Percentiles rank a stretch among this genome's conserved stretches.
Evolutionary conservation across 331 rosid genomes (phyloP).

Genomic region (Acacia pycnantha): DNA sequence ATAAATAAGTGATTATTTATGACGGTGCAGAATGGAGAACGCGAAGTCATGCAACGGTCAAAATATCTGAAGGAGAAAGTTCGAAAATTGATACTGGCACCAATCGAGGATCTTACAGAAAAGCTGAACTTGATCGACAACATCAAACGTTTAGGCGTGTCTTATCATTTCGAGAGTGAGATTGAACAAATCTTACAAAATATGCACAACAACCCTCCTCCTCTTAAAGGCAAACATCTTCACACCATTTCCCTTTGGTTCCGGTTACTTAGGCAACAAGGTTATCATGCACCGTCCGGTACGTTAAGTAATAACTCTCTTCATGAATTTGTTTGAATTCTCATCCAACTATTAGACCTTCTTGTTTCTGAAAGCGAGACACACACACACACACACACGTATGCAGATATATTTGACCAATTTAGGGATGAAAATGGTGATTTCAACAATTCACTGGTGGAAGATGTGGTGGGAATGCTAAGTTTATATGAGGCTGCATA

Average conservation of each 20-base stretch:
- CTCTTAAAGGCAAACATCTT: neutral
- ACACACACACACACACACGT: no score
- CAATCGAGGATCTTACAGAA: neutral
- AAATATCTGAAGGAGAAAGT: constrained; percentile 3
- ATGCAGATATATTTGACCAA: constrained; percentile 29
- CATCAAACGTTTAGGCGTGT: constrained; percentile 40
- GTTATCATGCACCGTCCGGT: constrained; percentile 35
- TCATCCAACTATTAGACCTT: neutral
- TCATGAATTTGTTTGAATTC: neutral
- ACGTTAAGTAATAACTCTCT: neutral
- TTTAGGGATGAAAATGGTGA: constrained; percentile 34
- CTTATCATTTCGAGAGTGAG: constrained; percentile 39
- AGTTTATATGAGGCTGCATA: constrained; percentile 44
- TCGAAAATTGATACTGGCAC: neutral
- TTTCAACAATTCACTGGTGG: neutral
- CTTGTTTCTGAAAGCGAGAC: neutral
- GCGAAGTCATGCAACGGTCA: neutral
- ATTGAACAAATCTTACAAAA: constrained; percentile 20
- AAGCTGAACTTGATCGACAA: constrained; percentile 37
- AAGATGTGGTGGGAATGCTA: constrained; percentile 32
- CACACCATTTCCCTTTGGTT: constrained; percentile 32
- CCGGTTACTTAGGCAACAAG: constrained; percentile 45
- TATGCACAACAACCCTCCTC: neutral
- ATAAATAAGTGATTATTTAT: neutral
- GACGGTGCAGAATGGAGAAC: neutral